phyloP scores from a whole-genome alignment of 2,329 filamentous ascomycete species.

The Epichloe uncinata region DNA sequence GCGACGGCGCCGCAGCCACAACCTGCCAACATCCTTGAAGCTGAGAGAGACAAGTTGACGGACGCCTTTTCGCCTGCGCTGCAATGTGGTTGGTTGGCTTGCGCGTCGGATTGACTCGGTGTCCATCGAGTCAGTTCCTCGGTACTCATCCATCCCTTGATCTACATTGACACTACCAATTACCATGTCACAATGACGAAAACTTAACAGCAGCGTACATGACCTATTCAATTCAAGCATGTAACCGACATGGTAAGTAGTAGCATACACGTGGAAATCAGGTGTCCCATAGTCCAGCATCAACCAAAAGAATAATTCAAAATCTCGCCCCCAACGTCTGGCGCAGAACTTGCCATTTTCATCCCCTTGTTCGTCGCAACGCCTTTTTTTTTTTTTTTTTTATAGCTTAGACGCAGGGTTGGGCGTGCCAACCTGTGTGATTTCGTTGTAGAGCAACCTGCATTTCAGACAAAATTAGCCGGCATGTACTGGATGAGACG shows the following conservation, averaged over 20 bases:
- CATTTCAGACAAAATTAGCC: conserved; percentile 1
- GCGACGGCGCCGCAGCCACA: too few relatives aligned
- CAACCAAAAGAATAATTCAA: too few relatives aligned
- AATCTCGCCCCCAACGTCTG: neutral
- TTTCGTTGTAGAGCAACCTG: conserved; percentile 77
- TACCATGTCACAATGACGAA: neutral
- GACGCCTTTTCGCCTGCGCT: too few relatives aligned
- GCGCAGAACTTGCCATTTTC: neutral
- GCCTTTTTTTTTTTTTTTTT: conserved; percentile 26
- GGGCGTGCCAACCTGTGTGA: conserved; percentile 57
- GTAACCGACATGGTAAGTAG: neutral
- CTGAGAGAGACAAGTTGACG: too few relatives aligned
- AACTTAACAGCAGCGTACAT: neutral
- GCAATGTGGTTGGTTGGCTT: too few relatives aligned
- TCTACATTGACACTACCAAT: neutral
- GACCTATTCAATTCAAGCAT: neutral
- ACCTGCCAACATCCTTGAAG: too few relatives aligned
- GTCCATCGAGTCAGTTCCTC: neutral
- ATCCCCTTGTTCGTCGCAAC: too few relatives aligned
- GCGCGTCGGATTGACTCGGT: neutral
- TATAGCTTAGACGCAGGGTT: conserved; percentile 51
- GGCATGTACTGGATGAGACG: neutral
- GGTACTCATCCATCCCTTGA: too few relatives aligned
- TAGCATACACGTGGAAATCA: neutral
- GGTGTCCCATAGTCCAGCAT: neutral